Evolutionary conservation across 2,329 filamentous ascomycete species (phyloP).

Genomic region (Pleomassaria siparia): DNA sequence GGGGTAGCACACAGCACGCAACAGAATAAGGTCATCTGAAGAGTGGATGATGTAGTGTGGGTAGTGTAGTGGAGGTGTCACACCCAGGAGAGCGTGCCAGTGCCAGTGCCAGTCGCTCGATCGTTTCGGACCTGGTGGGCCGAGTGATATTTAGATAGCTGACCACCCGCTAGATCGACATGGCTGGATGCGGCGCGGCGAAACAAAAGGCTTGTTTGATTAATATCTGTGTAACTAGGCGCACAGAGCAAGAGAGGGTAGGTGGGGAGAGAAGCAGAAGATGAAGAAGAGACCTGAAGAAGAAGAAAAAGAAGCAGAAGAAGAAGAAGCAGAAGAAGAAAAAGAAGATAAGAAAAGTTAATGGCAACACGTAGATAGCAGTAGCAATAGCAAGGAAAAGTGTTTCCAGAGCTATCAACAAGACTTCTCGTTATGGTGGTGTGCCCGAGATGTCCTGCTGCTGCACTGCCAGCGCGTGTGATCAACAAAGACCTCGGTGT

Average conservation of each 20-base stretch:
- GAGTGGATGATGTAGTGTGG: background rate
- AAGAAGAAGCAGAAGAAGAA: too few relatives aligned
- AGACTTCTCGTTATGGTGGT: background rate
- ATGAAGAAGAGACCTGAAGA: too few relatives aligned
- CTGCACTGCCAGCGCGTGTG: background rate
- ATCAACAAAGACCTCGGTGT: background rate
- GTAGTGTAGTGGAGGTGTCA: constrained; percentile 5
- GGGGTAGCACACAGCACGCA: too few relatives aligned
- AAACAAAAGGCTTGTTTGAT: background rate
- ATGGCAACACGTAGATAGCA: too few relatives aligned
- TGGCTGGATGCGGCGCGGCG: background rate
- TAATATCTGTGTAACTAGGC: too few relatives aligned
- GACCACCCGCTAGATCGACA: background rate
- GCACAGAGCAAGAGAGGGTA: too few relatives aligned
- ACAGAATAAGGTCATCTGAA: constrained; percentile 12
- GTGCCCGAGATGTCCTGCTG: background rate
- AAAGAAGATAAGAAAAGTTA: too few relatives aligned
- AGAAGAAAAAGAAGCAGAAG: too few relatives aligned
- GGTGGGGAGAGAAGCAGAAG: too few relatives aligned
- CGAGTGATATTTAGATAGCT: background rate
- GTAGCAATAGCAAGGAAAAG: background rate
- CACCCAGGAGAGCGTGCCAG: constrained; percentile 1
- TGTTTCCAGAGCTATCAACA: background rate
- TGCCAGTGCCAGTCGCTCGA: background rate
- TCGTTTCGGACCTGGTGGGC: constrained; percentile 2